These are phyloP conservation scores for Piper betle DNA, from an alignment of 164 flowering plant species.

Conservation along the genomic window DNA sequence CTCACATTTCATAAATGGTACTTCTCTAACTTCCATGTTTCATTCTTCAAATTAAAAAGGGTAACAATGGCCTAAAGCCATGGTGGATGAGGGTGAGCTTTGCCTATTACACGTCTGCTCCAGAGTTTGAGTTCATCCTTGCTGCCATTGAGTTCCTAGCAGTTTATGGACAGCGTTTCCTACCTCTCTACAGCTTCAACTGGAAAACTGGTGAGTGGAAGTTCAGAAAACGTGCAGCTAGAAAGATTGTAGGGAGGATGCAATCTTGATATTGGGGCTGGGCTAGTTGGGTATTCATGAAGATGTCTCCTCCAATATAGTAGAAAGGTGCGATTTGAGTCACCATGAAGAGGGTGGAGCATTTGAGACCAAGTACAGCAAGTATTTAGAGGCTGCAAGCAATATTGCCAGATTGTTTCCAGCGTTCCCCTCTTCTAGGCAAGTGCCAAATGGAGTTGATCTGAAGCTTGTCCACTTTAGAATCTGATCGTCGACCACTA, in stretches of 20 bases:
- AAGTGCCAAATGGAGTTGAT: slow-evolving; percentile 30
- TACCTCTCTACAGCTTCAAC: slow-evolving; percentile 49
- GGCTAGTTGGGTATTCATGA: too few species aligned
- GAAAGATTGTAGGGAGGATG: slow-evolving; percentile 6
- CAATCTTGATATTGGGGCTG: background rate
- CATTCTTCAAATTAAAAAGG: slow-evolving; percentile 36
- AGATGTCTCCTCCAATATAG: too few species aligned
- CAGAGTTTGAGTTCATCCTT: slow-evolving; percentile 64
- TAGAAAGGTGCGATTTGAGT: too few species aligned
- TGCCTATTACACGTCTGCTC: slow-evolving; percentile 58
- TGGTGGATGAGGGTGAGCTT: slow-evolving; percentile 90
- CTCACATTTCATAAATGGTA: too few species aligned
- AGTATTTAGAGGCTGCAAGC: slow-evolving; percentile 23
- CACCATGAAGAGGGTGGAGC: background rate
- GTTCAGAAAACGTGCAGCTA: slow-evolving; percentile 18
- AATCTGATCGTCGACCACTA: too few species aligned
- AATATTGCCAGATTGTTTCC: slow-evolving; percentile 36
- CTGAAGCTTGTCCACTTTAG: slow-evolving; percentile 24
- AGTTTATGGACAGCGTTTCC: slow-evolving; percentile 57
- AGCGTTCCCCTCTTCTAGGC: slow-evolving; percentile 32
- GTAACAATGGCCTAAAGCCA: slow-evolving; percentile 58
- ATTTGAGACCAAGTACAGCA: slow-evolving; percentile 10
- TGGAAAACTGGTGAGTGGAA: slow-evolving; percentile 62
- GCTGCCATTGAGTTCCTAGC: slow-evolving; percentile 63
- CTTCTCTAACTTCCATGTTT: too few species aligned